phyloP scores from a whole-genome alignment of 2,329 filamentous ascomycete species.

The Talaromyces sp. region DNA sequence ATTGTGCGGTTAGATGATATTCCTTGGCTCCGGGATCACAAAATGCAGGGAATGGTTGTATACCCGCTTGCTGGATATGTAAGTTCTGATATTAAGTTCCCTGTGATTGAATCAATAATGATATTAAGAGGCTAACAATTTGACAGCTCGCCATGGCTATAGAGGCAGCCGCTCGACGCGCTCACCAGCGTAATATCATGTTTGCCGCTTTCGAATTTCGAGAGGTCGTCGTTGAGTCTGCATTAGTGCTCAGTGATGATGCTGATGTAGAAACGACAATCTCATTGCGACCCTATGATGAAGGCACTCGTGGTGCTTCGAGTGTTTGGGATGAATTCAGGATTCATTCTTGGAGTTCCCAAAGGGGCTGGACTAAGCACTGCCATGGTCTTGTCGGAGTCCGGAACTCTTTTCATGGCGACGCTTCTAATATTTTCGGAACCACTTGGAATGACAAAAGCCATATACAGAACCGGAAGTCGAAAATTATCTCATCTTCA shows the following conservation, averaged over 20 bases:
- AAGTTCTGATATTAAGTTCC: background rate
- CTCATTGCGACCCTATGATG: slow-evolving; percentile 37
- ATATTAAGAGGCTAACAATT: background rate
- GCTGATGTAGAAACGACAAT: slow-evolving; percentile 51
- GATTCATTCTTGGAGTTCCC: slow-evolving; percentile 26
- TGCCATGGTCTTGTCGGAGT: slow-evolving; percentile 28
- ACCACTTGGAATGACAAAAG: background rate
- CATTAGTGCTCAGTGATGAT: slow-evolving; percentile 48
- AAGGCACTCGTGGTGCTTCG: slow-evolving; percentile 38
- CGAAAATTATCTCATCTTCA: background rate
- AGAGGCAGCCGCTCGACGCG: slow-evolving; percentile 32
- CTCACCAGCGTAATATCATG: slow-evolving; percentile 24
- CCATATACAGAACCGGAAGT: background rate
- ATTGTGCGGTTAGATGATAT: slow-evolving; percentile 29
- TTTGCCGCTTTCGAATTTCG: slow-evolving; percentile 48
- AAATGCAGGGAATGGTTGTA: slow-evolving; percentile 31
- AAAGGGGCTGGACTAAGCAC: slow-evolving; percentile 28
- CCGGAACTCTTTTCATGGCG: slow-evolving; percentile 20
- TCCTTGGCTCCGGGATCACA: slow-evolving; percentile 34
- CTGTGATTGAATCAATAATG: background rate
- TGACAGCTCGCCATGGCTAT: slow-evolving; percentile 28
- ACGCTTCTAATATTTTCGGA: slow-evolving; percentile 14
- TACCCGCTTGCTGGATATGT: slow-evolving; percentile 27
- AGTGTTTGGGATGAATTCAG: slow-evolving; percentile 28
- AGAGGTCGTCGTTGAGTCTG: slow-evolving; percentile 47